A percentile compares a stretch with the other conserved stretches of the same genome.
Conservation (phyloP, 225 moss, liverwort and hornwort species). For the Lunularia cruciata region DNA sequence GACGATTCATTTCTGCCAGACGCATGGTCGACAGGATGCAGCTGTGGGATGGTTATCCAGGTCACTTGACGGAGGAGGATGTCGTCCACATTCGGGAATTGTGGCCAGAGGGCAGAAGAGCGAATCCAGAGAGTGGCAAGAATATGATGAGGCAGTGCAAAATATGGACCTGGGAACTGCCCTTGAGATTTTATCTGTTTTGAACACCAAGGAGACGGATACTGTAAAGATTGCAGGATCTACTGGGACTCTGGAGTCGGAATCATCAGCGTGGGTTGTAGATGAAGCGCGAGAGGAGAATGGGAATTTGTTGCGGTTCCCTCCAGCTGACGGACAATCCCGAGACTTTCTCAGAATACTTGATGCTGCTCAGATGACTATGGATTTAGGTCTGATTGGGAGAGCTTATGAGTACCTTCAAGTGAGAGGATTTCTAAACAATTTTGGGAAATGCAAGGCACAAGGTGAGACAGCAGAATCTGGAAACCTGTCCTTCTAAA, state of each 20-base stretch:
- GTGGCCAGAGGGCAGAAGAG: constrained; percentile 4
- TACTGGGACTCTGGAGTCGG: constrained; percentile 20
- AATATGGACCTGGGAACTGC: constrained; percentile 57
- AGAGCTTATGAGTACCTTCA: constrained; percentile 79
- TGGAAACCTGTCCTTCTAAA: too few species aligned
- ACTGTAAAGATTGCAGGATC: not conserved
- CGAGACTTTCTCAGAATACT: constrained; percentile 62
- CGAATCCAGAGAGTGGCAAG: constrained; percentile 53
- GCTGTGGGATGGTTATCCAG: not conserved
- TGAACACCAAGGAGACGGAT: constrained; percentile 60
- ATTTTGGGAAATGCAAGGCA: constrained; percentile 72
- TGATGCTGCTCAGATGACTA: constrained; percentile 58
- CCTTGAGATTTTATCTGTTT: constrained; percentile 54
- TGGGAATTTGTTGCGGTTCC: constrained; percentile 22
- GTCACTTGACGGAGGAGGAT: not conserved
- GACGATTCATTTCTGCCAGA: too few species aligned
- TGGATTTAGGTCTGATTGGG: constrained; percentile 67
- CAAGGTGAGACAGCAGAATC: constrained; percentile 45
- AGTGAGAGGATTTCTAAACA: constrained; percentile 54
- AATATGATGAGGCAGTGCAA: constrained; percentile 63
- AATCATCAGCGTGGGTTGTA: not conserved
- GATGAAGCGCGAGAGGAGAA: constrained; percentile 30
- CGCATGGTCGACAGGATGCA: too few species aligned
- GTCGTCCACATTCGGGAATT: not conserved
- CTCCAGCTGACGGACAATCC: constrained; percentile 23